Base-by-base conservation (phyloP, 75 land plant genomes). In the Picea sitchensis region DNA sequence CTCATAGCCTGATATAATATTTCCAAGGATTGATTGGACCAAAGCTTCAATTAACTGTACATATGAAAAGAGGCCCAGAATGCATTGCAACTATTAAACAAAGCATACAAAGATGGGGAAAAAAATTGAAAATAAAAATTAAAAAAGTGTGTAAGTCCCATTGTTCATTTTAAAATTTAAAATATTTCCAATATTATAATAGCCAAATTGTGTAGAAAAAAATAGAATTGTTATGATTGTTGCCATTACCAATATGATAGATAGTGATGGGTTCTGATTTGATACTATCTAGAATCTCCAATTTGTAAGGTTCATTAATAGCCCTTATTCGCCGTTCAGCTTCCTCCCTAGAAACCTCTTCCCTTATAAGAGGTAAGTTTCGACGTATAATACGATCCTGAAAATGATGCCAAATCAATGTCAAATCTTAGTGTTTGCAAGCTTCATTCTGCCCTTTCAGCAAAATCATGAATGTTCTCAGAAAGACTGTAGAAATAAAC, bases 191-290 rank as follows among this genome's bases (percentile, higher is more conserved):
- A 32, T 41, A 41, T 41, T 41, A 71, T 11, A 71, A 71, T n/a
- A 71, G 38, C 54, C 47, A 71, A 14, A 20, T 71, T 44, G n/a
- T 32, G 32, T 47, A 26, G 15, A 18, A 81, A 51, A 30, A 82
- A 77, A 21, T 3, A 73, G 32, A 12, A 31, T 20, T 36, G 73
- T 26, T 76, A 74, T 30, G 14, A 57, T 4, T 30, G 34, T n/a
- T n/a, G 60, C 31, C 31, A 77, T 65, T 60, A 95, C 99, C 99
- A 67, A 97, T 92, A 77, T 93, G 96, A 82, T 97, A 97, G 78
- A 97, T 93, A 61, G 99, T 97, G 72, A 97, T 95, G 47, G 94
- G 91, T 59, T 95, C 99, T 63, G 93, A 90, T 79, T 91, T 95
- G 41, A 97, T 97, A 71, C 94, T 78, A 15, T 97, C 90, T 80